phyloP scores from a whole-genome alignment of 768 basidiomycete genomes.

The Podaxis sp. region DNA sequence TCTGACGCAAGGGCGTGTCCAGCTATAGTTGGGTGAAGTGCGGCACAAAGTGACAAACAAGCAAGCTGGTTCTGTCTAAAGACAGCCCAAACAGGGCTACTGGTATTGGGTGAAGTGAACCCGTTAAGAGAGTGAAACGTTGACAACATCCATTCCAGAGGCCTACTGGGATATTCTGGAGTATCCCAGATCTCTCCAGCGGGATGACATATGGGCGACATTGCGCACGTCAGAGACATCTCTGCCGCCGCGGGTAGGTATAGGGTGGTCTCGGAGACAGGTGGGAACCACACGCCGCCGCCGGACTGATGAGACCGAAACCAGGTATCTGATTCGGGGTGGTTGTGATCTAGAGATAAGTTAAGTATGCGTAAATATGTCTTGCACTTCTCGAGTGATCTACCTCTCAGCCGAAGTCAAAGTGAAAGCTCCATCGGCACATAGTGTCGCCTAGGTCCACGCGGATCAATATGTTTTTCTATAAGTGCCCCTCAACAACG shows the following conservation, averaged over 20 bases:
- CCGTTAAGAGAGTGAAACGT: neutral
- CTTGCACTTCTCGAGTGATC: neutral
- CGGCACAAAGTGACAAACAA: neutral
- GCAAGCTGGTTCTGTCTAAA: neutral
- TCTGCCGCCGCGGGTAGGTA: neutral
- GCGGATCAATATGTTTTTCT: slow-evolving; percentile 3
- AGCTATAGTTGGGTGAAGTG: neutral
- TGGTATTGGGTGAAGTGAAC: neutral
- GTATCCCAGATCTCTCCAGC: neutral
- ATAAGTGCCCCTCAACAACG: neutral
- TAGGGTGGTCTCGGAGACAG: neutral
- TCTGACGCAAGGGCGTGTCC: slow-evolving; percentile 3
- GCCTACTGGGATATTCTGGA: neutral
- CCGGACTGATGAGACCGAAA: neutral
- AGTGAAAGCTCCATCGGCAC: neutral
- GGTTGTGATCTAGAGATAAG: neutral
- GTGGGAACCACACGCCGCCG: neutral
- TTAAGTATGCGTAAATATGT: neutral
- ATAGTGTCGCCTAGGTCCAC: slow-evolving; percentile 10
- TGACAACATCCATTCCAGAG: neutral
- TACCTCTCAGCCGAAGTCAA: neutral
- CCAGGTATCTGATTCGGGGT: neutral
- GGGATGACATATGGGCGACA: neutral
- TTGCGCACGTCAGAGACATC: neutral
- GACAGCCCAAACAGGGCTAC: neutral